Conservation (phyloP, 2,329 filamentous ascomycete species). For the Fusarium algeriense region DNA sequence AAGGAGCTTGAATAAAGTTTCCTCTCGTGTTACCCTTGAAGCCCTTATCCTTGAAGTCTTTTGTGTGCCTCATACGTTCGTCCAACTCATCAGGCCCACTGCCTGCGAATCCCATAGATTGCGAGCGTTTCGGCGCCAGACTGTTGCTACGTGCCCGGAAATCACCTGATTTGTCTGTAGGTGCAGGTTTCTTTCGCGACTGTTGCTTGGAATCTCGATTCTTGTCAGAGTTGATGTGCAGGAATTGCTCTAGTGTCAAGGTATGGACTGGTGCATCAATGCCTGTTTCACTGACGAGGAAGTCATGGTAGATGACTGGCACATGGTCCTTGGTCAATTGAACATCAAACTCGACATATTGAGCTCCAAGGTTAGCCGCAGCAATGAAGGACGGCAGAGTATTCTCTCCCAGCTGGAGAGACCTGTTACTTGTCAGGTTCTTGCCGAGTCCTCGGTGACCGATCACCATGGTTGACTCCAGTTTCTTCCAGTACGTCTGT, state of each 20-base stretch:
- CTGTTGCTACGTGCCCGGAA: conserved; percentile 54
- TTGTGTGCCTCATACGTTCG: conserved; percentile 96
- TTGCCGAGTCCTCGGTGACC: conserved; percentile 85
- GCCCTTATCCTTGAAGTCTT: conserved; percentile 93
- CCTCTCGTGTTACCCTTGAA: conserved; percentile 96
- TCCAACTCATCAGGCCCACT: conserved; percentile 60
- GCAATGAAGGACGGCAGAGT: conserved; percentile 96
- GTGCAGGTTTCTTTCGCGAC: conserved; percentile 20
- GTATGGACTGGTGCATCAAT: conserved; percentile 97
- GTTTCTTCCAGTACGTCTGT: conserved; percentile 96
- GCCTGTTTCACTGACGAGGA: conserved; percentile 96
- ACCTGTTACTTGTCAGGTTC: conserved; percentile 85
- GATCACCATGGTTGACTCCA: conserved; percentile 86
- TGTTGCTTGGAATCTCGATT: conserved; percentile 32
- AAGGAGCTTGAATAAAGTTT: conserved; percentile 94
- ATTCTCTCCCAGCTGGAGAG: conserved; percentile 95
- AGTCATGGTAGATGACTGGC: conserved; percentile 98
- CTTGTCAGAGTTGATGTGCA: conserved; percentile 80
- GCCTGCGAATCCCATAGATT: conserved; percentile 66
- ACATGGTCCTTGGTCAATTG: conserved; percentile 99
- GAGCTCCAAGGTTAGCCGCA: conserved; percentile 89
- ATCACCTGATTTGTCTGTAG: conserved; percentile 51
- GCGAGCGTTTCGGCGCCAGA: conserved; percentile 62
- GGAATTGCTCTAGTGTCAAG: conserved; percentile 92
- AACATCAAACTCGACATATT: conserved; percentile 85